Evolutionary conservation across 192 early-diverging fungal genomes (phyloP), one percentile per base, ranked within the genome.

Genomic region (Backusella mclennaniae): DNA sequence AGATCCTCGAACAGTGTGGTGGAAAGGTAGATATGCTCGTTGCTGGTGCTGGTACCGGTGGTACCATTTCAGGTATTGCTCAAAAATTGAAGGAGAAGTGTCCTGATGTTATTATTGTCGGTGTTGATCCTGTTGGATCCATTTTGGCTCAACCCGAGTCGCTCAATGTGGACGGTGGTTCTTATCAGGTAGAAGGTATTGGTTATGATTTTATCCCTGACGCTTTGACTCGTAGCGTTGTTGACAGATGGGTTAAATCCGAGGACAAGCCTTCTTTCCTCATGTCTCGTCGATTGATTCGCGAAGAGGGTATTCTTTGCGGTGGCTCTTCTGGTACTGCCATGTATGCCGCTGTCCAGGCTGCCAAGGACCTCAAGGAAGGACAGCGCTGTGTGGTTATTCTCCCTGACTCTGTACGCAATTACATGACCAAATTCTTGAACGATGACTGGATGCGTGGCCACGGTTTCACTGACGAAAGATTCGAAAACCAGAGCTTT

Each of bases 401-500:
- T n/a, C 83, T 99, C 66, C 93, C 98, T 38, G 98, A 99, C 85
- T 97, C 97, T 14, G 96, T 98, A 73, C 90, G 97, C 72, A 99
- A 99, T 89, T 99, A 99, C 90, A 99, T 99, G 97, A 95, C 96
- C 79, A 99, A 99, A 84, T 97, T 97, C 86, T 91, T 99, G 81
- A 96, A 94, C 84, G 98, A 98, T 82, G 94, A 93, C 46, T 99
- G 97, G 98, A 98, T 99, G 97, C 89, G 90, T 73, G 80, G 82
- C 69, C 90, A 92, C 83, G 95, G 94, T 53, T 99, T 96, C 88
- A 88, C 93, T 49, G 97, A 99, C 81, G 88, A 90, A 21, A 82
- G 84, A 70, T 89, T 92, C 73, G 86, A 87, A 69, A 85, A 87
- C 66, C 91, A 90, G 76, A 91, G 90, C 70, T 86, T 83, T 69